Evolutionary conservation across 2,329 filamentous ascomycete genomes (phyloP), one percentile per base, ranked within the genome.

Genomic region (Hypoxylon sp.): DNA sequence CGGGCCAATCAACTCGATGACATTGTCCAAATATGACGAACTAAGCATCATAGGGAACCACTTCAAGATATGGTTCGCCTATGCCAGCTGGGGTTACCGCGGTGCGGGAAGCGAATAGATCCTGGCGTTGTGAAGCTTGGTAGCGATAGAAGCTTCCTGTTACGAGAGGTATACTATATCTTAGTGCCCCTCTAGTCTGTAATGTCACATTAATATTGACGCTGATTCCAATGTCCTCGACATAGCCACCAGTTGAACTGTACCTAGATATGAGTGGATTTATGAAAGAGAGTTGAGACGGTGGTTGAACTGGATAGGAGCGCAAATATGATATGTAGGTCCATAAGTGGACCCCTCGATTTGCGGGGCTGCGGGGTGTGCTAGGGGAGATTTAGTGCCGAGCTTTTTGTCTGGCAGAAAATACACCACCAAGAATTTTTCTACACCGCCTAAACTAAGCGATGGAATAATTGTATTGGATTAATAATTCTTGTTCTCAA

Each of bases 401-500:
- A 37, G 17, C 6, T 71, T 71, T 67, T 65, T 60, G 26, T 57
- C 69, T 33, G 69, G 66, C 69, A 71, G 63, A 71, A 68, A 63
- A 37, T 35, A 67, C 51, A 69, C 67, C 66, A 67, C 66, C 47
- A 46, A 58, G 14, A 63, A 69, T 63, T 67, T 70, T 70, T 54
- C 53, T 51, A 70, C 69, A 71, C 69, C 69, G 69, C 69, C 63
- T 37, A 29, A n/a, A 33, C 46, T 26, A 17, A 19, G 39, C 50
- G 31, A 42, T 54, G 54, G 46, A 24, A 56, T 51, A 70, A 57
- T 66, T 59, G 29, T 10, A 56, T 31, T 63, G n/a, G 60, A 50
- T 19, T 11, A 63, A 58, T 11, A 63, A 58, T 61, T 66, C 37
- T 63, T 14, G 10, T 48, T 22, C 24, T 35, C 39, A 29, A 33